phyloP scores from a whole-genome alignment of 2,329 filamentous ascomycete genomes.

The Hymenoscyphus repandus region DNA sequence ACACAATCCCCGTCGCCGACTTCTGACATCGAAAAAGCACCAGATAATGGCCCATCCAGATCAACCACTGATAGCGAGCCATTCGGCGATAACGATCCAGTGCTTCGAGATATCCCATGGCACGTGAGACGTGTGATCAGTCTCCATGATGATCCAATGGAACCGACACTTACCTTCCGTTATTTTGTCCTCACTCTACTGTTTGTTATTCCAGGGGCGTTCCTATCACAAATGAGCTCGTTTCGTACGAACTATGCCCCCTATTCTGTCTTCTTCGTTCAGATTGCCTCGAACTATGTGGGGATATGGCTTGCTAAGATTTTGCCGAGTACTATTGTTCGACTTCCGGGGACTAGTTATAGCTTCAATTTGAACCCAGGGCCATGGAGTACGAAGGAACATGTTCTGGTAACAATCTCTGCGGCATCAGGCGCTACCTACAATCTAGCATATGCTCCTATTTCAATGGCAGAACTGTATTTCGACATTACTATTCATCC shows the following conservation, averaged over 20 bases:
- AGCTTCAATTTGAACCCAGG: slow-evolving; percentile 36
- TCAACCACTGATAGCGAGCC: too few species aligned
- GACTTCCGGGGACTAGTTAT: slow-evolving; percentile 34
- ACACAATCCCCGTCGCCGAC: too few species aligned
- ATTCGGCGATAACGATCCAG: slow-evolving; percentile 40
- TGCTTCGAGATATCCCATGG: slow-evolving; percentile 47
- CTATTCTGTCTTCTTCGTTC: slow-evolving; percentile 58
- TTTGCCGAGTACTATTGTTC: slow-evolving; percentile 42
- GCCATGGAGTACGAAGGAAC: slow-evolving; percentile 28
- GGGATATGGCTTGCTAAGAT: slow-evolving; percentile 39
- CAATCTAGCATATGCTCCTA: slow-evolving; percentile 46
- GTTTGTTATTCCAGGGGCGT: slow-evolving; percentile 52
- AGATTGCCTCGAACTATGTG: slow-evolving; percentile 43
- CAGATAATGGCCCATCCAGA: too few species aligned
- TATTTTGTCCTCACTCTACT: slow-evolving; percentile 51
- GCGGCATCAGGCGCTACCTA: slow-evolving; percentile 48
- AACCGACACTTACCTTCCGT: slow-evolving; percentile 54
- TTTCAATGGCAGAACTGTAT: slow-evolving; percentile 52
- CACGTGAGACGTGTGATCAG: slow-evolving; percentile 53
- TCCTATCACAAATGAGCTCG: slow-evolving; percentile 47
- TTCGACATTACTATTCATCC: slow-evolving; percentile 48
- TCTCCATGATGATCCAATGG: slow-evolving; percentile 49
- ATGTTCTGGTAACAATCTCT: slow-evolving; percentile 37
- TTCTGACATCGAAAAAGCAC: too few species aligned
- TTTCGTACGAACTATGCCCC: slow-evolving; percentile 48